Evolutionary conservation across 2,329 filamentous ascomycete species (phyloP).

Genomic region (Aureobasidium musti): DNA sequence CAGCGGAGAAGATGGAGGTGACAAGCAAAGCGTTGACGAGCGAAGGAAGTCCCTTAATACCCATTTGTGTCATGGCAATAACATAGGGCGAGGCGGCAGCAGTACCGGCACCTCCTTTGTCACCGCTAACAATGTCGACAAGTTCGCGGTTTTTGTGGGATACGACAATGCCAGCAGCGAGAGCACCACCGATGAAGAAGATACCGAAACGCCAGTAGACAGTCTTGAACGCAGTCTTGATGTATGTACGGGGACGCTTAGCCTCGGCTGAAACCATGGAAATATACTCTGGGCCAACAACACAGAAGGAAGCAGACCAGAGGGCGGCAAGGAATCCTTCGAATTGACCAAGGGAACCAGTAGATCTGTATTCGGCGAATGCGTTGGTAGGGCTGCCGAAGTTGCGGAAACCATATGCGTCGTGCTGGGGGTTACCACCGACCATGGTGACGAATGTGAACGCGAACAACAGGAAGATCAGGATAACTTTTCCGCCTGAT

Average conservation of each 20-base stretch:
- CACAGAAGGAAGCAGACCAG: constrained; percentile 49
- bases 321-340: constrained; percentile 44
- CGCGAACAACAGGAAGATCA: constrained; percentile 45
- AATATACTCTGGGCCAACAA: constrained; percentile 53
- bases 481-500: constrained; percentile 43
- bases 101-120: constrained; percentile 31
- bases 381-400: constrained; percentile 36
- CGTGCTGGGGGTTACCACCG: constrained; percentile 41
- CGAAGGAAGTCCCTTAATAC: constrained; percentile 49
- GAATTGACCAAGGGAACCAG: constrained; percentile 9
- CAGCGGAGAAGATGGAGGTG: constrained; percentile 59
- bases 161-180: constrained; percentile 49
- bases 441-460: constrained; percentile 36
- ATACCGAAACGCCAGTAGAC: constrained; percentile 51
- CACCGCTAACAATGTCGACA: constrained; percentile 34
- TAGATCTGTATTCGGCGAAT: constrained; percentile 38
- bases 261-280: constrained; percentile 54
- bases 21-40: constrained; percentile 45
- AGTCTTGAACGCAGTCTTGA: constrained; percentile 54
- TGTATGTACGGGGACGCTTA: constrained; percentile 49
- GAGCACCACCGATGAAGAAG: constrained; percentile 52
- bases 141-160: constrained; percentile 39
- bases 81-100: constrained; percentile 42
- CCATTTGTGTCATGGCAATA: constrained; percentile 50
- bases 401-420: constrained; percentile 50